Conservation (phyloP, 305 asterid genomes). For the Ilex paraguariensis region DNA sequence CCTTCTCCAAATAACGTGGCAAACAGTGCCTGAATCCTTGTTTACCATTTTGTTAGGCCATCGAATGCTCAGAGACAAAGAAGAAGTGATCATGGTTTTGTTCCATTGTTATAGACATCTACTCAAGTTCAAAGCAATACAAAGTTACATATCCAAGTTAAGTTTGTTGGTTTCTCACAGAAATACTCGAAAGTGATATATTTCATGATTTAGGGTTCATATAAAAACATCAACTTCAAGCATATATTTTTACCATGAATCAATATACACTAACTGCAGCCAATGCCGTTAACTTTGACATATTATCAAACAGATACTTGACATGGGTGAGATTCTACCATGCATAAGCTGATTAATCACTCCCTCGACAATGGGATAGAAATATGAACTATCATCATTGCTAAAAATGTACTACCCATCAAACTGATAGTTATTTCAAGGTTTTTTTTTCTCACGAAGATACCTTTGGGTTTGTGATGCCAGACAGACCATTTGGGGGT, state of each 20-base stretch:
- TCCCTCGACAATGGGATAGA: neutral
- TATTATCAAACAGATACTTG: slow-evolving; percentile 28
- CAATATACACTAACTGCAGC: neutral
- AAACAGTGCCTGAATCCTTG: too few species aligned
- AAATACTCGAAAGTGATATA: too few species aligned
- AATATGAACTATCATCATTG: too few species aligned
- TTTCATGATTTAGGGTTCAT: neutral
- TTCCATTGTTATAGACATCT: too few species aligned
- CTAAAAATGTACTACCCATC: neutral
- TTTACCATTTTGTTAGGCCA: too few species aligned
- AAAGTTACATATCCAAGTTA: too few species aligned
- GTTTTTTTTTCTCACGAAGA: neutral
- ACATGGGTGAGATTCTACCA: neutral
- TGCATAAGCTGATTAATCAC: neutral
- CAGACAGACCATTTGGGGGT: slow-evolving; percentile 23
- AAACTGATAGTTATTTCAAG: neutral
- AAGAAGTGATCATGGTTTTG: too few species aligned
- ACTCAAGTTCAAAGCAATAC: too few species aligned
- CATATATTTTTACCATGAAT: neutral
- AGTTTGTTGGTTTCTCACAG: too few species aligned
- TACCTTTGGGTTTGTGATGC: slow-evolving; percentile 58
- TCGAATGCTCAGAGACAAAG: too few species aligned
- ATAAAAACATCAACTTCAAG: neutral
- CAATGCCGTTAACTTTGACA: slow-evolving; percentile 13
- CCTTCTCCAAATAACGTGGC: too few species aligned